Conservation (phyloP, 495 filamentous ascomycete genomes). For the Tuber aestivum region DNA sequence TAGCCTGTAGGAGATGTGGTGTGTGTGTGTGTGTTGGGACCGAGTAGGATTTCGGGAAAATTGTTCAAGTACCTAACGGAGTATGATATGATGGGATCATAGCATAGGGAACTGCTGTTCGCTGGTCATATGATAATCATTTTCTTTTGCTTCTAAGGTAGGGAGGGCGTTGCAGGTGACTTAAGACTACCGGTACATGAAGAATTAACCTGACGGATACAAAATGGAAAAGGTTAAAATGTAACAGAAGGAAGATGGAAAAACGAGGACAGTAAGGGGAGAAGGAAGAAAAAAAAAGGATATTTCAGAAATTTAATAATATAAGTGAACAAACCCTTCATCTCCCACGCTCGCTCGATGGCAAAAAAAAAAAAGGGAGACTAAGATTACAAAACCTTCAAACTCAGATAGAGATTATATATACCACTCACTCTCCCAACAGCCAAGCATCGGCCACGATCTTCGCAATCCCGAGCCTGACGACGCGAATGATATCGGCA, state of each 20-base stretch:
- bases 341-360: neutral
- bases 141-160: neutral
- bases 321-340: neutral
- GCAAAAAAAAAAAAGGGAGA: neutral
- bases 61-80: neutral
- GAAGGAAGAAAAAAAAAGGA: neutral
- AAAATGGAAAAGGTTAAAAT: neutral
- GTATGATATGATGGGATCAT: neutral
- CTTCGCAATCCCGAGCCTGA: slow-evolving; percentile 35
- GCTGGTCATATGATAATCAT: neutral
- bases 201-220: neutral
- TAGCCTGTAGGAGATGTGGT: no score
- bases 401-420: neutral
- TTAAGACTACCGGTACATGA: neutral
- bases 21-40: neutral
- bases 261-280: neutral
- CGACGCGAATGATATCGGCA: slow-evolving; percentile 19
- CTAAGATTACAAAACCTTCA: neutral
- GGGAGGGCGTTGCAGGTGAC: neutral
- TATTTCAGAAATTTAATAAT: neutral
- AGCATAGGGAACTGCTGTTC: neutral
- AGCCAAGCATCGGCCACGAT: slow-evolving; percentile 40
- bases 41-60: neutral
- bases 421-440: slow-evolving; percentile 21
- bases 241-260: neutral